Evolutionary conservation across 495 filamentous ascomycete genomes (phyloP).

Genomic region (Neurospora sp.): DNA sequence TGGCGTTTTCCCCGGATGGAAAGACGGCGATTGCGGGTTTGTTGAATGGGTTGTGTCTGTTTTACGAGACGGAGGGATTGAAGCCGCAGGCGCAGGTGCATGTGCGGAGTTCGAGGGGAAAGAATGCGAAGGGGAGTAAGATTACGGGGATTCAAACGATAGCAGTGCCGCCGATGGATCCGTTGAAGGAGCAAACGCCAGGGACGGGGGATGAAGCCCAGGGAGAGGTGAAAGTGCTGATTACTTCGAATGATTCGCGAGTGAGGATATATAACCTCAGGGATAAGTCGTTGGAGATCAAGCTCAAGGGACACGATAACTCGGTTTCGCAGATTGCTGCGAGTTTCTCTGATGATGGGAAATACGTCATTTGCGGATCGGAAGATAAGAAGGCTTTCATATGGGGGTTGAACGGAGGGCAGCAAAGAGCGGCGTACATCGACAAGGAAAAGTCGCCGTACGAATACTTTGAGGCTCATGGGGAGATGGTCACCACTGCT

Average conservation of each 20-base stretch:
- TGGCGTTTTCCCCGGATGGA: constrained; percentile 88
- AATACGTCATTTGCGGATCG: constrained; percentile 85
- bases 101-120: constrained; percentile 78
- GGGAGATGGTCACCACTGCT: constrained; percentile 76
- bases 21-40: constrained; percentile 83
- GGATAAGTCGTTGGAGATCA: constrained; percentile 75
- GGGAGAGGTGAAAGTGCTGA: constrained; percentile 72
- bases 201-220: constrained; percentile 7
- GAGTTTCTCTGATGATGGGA: constrained; percentile 76
- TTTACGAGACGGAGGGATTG: constrained; percentile 91
- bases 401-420: constrained; percentile 57
- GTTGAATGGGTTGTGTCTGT: constrained; percentile 74
- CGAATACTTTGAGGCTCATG: constrained; percentile 85
- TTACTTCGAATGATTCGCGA: constrained; percentile 93
- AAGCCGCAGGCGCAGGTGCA: constrained; percentile 78
- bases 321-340: constrained; percentile 87
- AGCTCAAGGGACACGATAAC: constrained; percentile 90
- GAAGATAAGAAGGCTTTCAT: constrained; percentile 86
- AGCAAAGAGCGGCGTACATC: constrained; percentile 38
- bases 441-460: constrained; percentile 68
- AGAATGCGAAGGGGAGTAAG: constrained; percentile 93
- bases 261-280: constrained; percentile 83
- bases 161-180: constrained; percentile 33
- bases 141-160: constrained; percentile 90
- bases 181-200: not conserved